Percentiles rank a stretch among this genome's conserved stretches.
Conservation (phyloP, 2,329 filamentous ascomycete genomes). For the Rutstroemia sydowiana region DNA sequence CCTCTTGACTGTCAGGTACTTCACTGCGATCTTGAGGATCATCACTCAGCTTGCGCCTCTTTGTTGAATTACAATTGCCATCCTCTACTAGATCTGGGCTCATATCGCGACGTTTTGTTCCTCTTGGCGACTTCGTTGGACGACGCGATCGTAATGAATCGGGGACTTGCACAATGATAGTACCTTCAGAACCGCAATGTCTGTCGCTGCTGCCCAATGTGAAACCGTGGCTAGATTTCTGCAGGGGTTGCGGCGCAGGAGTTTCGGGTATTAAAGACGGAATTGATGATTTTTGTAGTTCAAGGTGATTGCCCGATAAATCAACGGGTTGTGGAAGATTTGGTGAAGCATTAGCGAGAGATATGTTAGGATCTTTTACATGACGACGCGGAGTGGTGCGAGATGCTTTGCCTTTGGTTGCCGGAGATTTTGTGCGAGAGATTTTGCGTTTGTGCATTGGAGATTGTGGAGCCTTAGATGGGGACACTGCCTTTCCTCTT, state of each 20-base stretch:
- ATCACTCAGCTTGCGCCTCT: slow-evolving; percentile 20
- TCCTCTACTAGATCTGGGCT: not conserved
- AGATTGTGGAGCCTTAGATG: not conserved
- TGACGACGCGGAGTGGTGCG: not conserved
- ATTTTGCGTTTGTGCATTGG: not conserved
- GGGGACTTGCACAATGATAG: slow-evolving; percentile 20
- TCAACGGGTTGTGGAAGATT: not conserved
- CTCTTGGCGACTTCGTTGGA: not conserved
- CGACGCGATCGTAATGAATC: not conserved
- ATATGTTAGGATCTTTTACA: not conserved
- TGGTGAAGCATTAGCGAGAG: no score
- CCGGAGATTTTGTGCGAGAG: no score
- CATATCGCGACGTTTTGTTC: not conserved
- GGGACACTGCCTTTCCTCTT: not conserved
- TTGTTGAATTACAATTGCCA: not conserved
- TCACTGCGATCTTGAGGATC: slow-evolving; percentile 10
- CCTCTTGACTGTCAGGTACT: slow-evolving; percentile 22
- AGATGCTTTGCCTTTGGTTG: not conserved
- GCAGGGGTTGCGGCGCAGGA: slow-evolving; percentile 11
- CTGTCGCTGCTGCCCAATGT: slow-evolving; percentile 6
- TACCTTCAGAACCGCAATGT: slow-evolving; percentile 14
- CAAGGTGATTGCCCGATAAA: not conserved
- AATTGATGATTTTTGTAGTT: slow-evolving; percentile 13
- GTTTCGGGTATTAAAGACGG: slow-evolving; percentile 25
- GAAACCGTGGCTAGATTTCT: not conserved